Conservation (phyloP, 306 rosid genomes). For the Cucurbita maxima region DNA sequence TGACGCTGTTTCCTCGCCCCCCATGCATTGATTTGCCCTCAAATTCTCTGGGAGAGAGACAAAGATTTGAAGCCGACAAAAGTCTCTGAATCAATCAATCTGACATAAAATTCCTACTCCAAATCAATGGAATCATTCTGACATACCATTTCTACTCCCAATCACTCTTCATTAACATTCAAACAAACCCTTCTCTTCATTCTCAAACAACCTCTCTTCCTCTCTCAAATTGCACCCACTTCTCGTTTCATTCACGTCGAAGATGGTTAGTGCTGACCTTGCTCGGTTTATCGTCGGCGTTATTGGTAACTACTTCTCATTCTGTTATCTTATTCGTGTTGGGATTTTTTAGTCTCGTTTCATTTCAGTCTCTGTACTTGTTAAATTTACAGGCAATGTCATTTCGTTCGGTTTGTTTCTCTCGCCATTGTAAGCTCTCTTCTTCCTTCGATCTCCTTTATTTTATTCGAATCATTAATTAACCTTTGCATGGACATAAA, state of each 20-base stretch:
- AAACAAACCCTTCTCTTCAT: background rate
- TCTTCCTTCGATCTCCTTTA: too few relatives aligned
- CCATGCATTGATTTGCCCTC: background rate
- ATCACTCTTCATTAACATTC: background rate
- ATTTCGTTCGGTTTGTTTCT: constrained; percentile 47
- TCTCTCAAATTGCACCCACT: background rate
- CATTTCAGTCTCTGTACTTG: background rate
- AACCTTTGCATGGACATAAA: too few relatives aligned
- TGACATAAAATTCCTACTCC: background rate
- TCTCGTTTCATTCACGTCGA: background rate
- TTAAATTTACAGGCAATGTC: constrained; percentile 43
- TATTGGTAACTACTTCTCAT: background rate
- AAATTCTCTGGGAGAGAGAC: background rate
- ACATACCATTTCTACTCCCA: background rate
- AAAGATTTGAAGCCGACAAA: background rate
- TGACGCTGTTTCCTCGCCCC: background rate
- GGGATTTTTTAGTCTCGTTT: background rate
- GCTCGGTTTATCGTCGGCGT: background rate
- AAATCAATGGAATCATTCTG: background rate
- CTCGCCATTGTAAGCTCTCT: constrained; percentile 46
- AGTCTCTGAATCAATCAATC: background rate
- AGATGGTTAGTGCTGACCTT: background rate
- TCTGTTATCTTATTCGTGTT: background rate
- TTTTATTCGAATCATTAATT: too few relatives aligned
- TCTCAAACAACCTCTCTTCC: background rate